Conservation (phyloP, 495 filamentous ascomycete genomes). For the Annulohypoxylon moriforme region DNA sequence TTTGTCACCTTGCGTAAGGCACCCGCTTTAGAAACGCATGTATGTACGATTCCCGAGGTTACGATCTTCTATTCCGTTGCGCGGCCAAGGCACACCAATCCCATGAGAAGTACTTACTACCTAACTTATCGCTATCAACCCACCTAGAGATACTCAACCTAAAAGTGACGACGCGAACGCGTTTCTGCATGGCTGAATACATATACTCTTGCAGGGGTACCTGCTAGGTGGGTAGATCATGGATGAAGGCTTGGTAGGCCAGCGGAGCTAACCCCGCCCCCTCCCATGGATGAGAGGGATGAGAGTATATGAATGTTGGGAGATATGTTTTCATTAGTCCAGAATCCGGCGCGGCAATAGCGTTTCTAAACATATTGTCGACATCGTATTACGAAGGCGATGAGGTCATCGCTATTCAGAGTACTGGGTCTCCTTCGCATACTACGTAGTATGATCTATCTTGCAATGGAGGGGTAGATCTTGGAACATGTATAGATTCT, state of each 20-base stretch:
- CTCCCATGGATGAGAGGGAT: no score
- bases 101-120: slow-evolving; percentile 6
- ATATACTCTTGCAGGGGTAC: slow-evolving; percentile 7
- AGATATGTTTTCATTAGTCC: not conserved
- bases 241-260: slow-evolving; percentile 15
- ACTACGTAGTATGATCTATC: slow-evolving; percentile 46
- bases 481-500: slow-evolving; percentile 38
- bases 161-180: slow-evolving; percentile 10
- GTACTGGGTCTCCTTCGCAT: slow-evolving; percentile 18
- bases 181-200: not conserved
- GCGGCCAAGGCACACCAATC: slow-evolving; percentile 13
- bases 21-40: slow-evolving; percentile 35
- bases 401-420: slow-evolving; percentile 37
- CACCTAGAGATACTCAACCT: not conserved
- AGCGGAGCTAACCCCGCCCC: slow-evolving; percentile 1
- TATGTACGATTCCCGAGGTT: slow-evolving; percentile 14
- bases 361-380: slow-evolving; percentile 29
- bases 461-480: slow-evolving; percentile 46
- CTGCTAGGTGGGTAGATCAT: not conserved
- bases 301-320: not conserved
- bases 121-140: slow-evolving; percentile 1
- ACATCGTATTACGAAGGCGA: slow-evolving; percentile 10
- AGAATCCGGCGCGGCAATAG: slow-evolving; percentile 18
- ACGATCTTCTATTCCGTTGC: slow-evolving; percentile 9
- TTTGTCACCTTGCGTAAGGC: slow-evolving; percentile 42